Base-by-base conservation (phyloP, 768 basidiomycete genomes). In the Leccinum disarticulatum region DNA sequence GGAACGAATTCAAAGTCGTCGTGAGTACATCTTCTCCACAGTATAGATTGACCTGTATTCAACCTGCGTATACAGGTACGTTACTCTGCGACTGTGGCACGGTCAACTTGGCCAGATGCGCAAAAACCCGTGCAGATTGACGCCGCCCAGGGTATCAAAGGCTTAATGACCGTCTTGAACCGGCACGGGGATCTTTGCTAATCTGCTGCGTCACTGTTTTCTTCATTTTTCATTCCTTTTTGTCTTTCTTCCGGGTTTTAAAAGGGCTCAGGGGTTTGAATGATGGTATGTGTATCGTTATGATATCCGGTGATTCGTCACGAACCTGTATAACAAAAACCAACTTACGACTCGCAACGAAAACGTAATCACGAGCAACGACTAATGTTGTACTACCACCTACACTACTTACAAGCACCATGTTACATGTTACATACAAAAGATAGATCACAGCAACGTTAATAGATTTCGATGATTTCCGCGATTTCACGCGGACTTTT, bases 91-190 rank as follows among this genome's bases (percentile, higher is more conserved):
- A 76, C 68, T 35, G 74, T 77, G 53, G 75, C 75, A 30, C 74
- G 75, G 64, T 75, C 76, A 46, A 35, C 47, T 41, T 64, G 65
- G 57, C 71, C 74, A 56, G 75, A 76, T 66, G 76, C 70, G n/a
- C 75, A 77, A 57, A 70, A 31, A 55, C 77, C 76, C n/a, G 69
- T 77, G 6, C 63, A 70, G 28, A 66, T 77, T 27, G 68, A 74
- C 30, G 73, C 76, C 27, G 76, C 72, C 19, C 65, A 73, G 56
- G 75, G 76, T 52, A 59, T 77, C 35, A 68, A 57, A 48, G 76
- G 76, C 13, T 49, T 77, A 52, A 77, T 77, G 76, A 77, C 77
- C 41, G 68, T 77, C 46, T 9, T 76, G 56, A 63, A 76, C 54
- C 73, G 77, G 25, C 64, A 75, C 4, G 68, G 65, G 38, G 68